These are phyloP conservation scores for Yarrowia galli DNA, from an alignment of 1,139 yeast species.

Conservation along the genomic window DNA sequence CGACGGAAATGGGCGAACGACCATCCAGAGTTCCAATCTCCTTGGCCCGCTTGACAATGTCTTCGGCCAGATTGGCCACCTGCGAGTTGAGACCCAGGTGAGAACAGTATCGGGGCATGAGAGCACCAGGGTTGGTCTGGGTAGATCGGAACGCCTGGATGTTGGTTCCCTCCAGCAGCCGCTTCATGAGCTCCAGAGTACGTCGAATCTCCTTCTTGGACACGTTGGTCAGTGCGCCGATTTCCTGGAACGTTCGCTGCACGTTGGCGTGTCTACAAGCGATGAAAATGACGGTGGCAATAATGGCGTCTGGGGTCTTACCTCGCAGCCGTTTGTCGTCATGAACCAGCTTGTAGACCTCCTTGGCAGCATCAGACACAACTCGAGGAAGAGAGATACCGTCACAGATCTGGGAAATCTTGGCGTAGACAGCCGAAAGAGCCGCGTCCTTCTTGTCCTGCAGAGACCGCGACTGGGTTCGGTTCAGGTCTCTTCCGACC, in stretches of 20 bases:
- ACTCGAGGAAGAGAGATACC: conserved; percentile 94
- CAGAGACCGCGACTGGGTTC: conserved; percentile 86
- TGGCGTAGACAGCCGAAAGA: conserved; percentile 86
- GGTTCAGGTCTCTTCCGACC: conserved; percentile 82
- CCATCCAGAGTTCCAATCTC: conserved; percentile 96
- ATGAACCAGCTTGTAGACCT: conserved; percentile 89
- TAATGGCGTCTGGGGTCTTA: conserved; percentile 89
- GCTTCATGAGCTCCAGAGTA: conserved; percentile 77
- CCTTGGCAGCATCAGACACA: conserved; percentile 97
- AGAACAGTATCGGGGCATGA: conserved; percentile 95
- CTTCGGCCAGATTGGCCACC: conserved; percentile 92
- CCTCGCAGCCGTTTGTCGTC: conserved; percentile 90
- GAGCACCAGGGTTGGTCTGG: conserved; percentile 92
- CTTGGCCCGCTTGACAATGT: conserved; percentile 86
- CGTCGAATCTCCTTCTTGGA: conserved; percentile 91
- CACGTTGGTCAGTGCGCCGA: conserved; percentile 93
- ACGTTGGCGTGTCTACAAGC: conserved; percentile 96
- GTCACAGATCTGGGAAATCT: conserved; percentile 95
- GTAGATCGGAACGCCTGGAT: conserved; percentile 64
- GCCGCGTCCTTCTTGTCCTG: conserved; percentile 90
- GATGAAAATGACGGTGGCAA: conserved; percentile 95
- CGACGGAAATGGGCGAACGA: conserved; percentile 95
- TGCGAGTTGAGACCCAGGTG: conserved; percentile 86
- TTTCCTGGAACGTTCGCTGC: conserved; percentile 94
- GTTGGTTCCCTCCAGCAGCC: conserved; percentile 58